phyloP scores from a whole-genome alignment of 805 yeast species.

The Saccharomycopsis malanga region DNA sequence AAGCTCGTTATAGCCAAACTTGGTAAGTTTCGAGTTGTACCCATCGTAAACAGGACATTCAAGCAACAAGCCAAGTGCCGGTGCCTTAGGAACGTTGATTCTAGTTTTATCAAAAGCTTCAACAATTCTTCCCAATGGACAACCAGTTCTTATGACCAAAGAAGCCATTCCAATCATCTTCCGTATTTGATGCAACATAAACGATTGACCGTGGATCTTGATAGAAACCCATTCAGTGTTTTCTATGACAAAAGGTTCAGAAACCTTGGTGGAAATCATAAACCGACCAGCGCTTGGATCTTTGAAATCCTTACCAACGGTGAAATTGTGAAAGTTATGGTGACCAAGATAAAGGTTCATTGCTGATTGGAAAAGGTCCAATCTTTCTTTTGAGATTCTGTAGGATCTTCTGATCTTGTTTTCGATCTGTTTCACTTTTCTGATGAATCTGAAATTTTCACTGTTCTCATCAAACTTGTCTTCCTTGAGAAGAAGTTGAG shows the following conservation, averaged over 20 bases:
- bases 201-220: constrained; percentile 96
- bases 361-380: constrained; percentile 57
- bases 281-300: constrained; percentile 81
- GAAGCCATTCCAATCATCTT: constrained; percentile 97
- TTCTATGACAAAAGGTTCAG: constrained; percentile 86
- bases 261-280: constrained; percentile 71
- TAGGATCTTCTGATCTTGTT: constrained; percentile 59
- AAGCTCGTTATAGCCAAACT: constrained; percentile 71
- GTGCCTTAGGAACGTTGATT: constrained; percentile 93
- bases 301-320: constrained; percentile 70
- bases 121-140: constrained; percentile 66
- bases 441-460: constrained; percentile 33
- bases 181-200: constrained; percentile 96
- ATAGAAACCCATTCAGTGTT: constrained; percentile 95
- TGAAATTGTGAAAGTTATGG: constrained; percentile 88
- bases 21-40: constrained; percentile 62
- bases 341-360: constrained; percentile 74
- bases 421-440: constrained; percentile 55
- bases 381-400: constrained; percentile 56
- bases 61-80: constrained; percentile 83
- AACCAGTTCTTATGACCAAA: constrained; percentile 75
- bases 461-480: constrained; percentile 29
- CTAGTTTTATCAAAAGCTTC: constrained; percentile 71
- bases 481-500: constrained; percentile 3
- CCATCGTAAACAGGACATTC: constrained; percentile 91